Evolutionary conservation across 1,139 yeast species (phyloP).

Genomic region (Yamadazyma jaroonii): DNA sequence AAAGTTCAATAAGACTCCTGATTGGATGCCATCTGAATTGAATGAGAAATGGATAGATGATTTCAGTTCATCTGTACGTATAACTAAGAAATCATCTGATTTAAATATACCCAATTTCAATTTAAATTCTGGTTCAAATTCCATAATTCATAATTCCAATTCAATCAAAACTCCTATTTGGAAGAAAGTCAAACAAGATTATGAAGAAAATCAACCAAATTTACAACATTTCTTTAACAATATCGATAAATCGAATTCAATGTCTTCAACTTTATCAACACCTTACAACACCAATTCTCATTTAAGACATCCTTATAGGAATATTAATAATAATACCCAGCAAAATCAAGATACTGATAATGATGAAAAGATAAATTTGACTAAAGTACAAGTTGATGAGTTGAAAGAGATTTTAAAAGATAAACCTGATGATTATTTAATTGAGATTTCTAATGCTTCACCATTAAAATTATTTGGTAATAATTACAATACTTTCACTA

Average conservation of each 20-base stretch:
- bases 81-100: conserved; percentile 18
- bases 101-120: conserved; percentile 14
- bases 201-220: conserved; percentile 28
- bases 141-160: conserved; percentile 36
- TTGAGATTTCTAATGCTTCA: conserved; percentile 23
- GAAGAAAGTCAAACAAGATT: conserved; percentile 31
- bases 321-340: conserved; percentile 14
- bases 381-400: conserved; percentile 22
- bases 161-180: conserved; percentile 35
- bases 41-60: conserved; percentile 38
- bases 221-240: conserved; percentile 32
- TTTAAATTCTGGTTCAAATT: conserved; percentile 23
- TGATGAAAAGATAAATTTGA: conserved; percentile 11
- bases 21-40: conserved; percentile 46
- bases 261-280: conserved; percentile 38
- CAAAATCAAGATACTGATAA: conserved; percentile 4
- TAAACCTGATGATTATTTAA: conserved; percentile 12
- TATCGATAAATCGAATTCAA: conserved; percentile 20
- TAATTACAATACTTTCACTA: conserved; percentile 43
- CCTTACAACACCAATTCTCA: conserved; percentile 19
- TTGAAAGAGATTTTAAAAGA: conserved; percentile 21
- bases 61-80: conserved; percentile 31
- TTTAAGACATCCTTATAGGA: conserved; percentile 6
- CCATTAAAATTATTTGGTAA: conserved; percentile 41
- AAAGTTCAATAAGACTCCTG: conserved; percentile 29